Conservation (phyloP, 2,329 filamentous ascomycete genomes). For the Penicillium janthinellum region DNA sequence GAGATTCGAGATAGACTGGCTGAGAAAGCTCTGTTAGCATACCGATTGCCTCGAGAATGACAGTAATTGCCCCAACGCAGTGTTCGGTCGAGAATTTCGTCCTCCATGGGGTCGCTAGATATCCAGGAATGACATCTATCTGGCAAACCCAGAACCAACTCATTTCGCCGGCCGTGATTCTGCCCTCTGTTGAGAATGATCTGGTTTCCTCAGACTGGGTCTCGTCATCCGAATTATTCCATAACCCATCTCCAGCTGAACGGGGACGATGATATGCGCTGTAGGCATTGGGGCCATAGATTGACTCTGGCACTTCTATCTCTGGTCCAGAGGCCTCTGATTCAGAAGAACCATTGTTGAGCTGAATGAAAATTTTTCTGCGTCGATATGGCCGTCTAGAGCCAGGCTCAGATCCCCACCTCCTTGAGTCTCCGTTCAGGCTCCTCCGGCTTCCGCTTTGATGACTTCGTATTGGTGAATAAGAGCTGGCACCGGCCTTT, state of each 20-base stretch:
- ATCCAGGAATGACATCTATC: constrained; percentile 5
- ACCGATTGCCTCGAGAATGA: background rate
- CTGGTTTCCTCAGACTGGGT: background rate
- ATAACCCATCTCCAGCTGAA: background rate
- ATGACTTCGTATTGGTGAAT: background rate
- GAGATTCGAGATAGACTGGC: background rate
- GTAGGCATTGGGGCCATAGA: background rate
- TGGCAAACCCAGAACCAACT: constrained; percentile 8
- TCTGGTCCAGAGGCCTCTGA: background rate
- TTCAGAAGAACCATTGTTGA: background rate
- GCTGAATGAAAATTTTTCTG: background rate
- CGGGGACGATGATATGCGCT: background rate
- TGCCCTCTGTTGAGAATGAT: constrained; percentile 49
- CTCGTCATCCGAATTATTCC: background rate
- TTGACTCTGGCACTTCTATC: background rate
- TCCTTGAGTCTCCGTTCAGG: background rate
- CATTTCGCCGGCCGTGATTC: background rate
- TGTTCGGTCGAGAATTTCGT: background rate
- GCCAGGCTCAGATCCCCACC: background rate
- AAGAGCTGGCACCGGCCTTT: background rate
- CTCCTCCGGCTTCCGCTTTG: background rate
- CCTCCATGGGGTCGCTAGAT: constrained; percentile 2
- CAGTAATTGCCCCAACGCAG: constrained; percentile 5
- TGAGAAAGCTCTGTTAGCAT: constrained; percentile 1
- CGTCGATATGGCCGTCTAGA: background rate